phyloP scores from a whole-genome alignment of 345 rosid species.

The Salix dunnii region DNA sequence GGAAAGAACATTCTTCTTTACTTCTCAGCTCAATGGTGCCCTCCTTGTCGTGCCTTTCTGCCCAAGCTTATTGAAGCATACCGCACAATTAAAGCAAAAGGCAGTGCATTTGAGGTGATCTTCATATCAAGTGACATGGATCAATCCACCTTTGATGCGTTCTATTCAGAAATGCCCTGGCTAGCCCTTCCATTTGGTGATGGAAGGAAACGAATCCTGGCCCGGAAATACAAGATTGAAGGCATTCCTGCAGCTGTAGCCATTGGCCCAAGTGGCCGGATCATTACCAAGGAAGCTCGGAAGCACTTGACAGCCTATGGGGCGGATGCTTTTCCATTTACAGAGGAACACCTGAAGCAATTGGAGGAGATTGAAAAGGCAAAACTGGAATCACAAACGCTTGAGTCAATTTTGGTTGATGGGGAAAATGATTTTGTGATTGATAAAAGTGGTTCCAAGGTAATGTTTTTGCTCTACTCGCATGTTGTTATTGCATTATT shows the following conservation, averaged over 20 bases:
- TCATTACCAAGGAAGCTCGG: constrained; percentile 45
- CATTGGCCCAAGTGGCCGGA: constrained; percentile 50
- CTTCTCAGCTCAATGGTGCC: constrained; percentile 76
- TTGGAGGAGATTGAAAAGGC: too few species aligned
- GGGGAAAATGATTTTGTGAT: too few species aligned
- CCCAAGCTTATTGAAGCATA: constrained; percentile 59
- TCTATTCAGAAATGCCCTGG: constrained; percentile 63
- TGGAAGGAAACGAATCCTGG: constrained; percentile 43
- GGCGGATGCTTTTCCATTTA: constrained; percentile 67
- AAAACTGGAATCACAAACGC: too few species aligned
- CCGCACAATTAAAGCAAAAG: constrained; percentile 51
- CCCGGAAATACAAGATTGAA: constrained; percentile 43
- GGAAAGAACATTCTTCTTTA: constrained; percentile 66
- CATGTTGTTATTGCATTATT: too few species aligned
- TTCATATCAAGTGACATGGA: constrained; percentile 56
- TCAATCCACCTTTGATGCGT: constrained; percentile 47
- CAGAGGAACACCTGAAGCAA: constrained; percentile 45
- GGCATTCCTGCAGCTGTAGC: constrained; percentile 57
- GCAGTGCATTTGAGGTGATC: constrained; percentile 50
- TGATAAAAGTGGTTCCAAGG: too few species aligned
- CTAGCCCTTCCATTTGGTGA: constrained; percentile 69
- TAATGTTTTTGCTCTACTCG: too few species aligned
- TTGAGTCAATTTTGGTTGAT: too few species aligned
- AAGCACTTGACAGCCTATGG: constrained; percentile 35
- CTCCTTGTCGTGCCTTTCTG: constrained; percentile 56